These are phyloP conservation scores for Diplogelasinospora grovesii DNA, from an alignment of 495 filamentous ascomycete genomes.

Conservation along the genomic window DNA sequence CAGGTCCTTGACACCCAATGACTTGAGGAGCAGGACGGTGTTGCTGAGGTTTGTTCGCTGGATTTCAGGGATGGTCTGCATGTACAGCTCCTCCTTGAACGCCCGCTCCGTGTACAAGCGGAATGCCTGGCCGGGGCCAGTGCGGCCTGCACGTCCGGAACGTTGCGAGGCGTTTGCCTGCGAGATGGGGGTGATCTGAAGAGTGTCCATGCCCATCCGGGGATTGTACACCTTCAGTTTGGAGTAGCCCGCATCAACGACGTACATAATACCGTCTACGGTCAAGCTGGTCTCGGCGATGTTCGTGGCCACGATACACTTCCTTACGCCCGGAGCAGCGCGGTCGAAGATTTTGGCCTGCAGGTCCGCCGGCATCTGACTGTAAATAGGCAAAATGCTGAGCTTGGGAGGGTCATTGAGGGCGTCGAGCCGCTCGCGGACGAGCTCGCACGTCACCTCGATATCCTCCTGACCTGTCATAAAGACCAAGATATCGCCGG, in stretches of 20 bases:
- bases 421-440: conserved; percentile 81
- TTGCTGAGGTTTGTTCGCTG: conserved; percentile 94
- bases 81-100: conserved; percentile 94
- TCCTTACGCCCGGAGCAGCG: conserved; percentile 82
- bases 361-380: conserved; percentile 97
- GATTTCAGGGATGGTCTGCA: conserved; percentile 97
- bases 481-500: conserved; percentile 94
- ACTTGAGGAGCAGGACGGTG: conserved; percentile 90
- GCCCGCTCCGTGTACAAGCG: conserved; percentile 91
- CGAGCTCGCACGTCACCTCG: conserved; percentile 88
- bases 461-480: conserved; percentile 99
- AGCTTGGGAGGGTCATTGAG: conserved; percentile 94
- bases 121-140: conserved; percentile 92
- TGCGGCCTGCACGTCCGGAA: conserved; percentile 88
- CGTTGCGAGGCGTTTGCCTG: conserved; percentile 94
- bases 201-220: conserved; percentile 97
- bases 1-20: conserved; percentile 86
- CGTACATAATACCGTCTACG: conserved; percentile 99
- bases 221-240: conserved; percentile 99
- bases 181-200: conserved; percentile 96
- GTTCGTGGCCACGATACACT: conserved; percentile 97
- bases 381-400: conserved; percentile 95
- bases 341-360: conserved; percentile 97
- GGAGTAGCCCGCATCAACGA: conserved; percentile 91
- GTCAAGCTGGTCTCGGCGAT: conserved; percentile 98